Evolutionary conservation across 1,284 basidiomycete genomes (phyloP), one percentile per base, ranked within the genome.

Genomic region (Trichosporon inkin): DNA sequence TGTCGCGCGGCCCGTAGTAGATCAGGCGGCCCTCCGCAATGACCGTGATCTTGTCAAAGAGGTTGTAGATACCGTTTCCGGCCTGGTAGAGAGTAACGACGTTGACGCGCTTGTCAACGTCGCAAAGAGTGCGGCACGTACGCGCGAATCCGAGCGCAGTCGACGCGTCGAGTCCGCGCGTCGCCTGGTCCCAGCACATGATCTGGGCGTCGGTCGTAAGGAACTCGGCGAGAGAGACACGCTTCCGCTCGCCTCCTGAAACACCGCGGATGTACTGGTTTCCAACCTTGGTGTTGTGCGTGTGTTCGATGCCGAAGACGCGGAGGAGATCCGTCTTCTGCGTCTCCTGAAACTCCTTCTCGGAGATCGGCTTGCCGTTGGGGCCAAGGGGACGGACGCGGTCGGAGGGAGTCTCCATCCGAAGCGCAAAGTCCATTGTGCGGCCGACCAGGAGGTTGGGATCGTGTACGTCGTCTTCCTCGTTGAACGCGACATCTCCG

Each of bases 121-220:
- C 89, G 6, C 89, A 89, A 81, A 89, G 85, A 14, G 88, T 80
- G 19, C 90, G 83, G 64, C 94, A 78, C 61, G 84, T 83, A 74
- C 85, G 86, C 63, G 81, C 84, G 65, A 87, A 92, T 71, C 90
- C 88, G 37, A 93, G 81, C 0, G 92, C 90, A 24, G 90, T 93
- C 24, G 86, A 86, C 1, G 91, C 88, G 68, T 95, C 92, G 41
- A 96, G 82, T 62, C 92, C 73, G 32, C 73, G 63, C 2, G 74
- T 76, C 3, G 72, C 69, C 28, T 72, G 72, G 75, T 90, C 89
- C 88, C 88, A 90, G 13, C 82, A 80, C 41, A 81, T 82, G 32
- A 90, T 79, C 35, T 82, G 80, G 47, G 82, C 81, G 35, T 85
- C 79, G 14, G 83, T 81, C 0, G 84, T 83, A 49, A 90, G 75